Evolutionary conservation across 2,329 filamentous ascomycete species (phyloP).

Genomic region (Ophiostoma ips): DNA sequence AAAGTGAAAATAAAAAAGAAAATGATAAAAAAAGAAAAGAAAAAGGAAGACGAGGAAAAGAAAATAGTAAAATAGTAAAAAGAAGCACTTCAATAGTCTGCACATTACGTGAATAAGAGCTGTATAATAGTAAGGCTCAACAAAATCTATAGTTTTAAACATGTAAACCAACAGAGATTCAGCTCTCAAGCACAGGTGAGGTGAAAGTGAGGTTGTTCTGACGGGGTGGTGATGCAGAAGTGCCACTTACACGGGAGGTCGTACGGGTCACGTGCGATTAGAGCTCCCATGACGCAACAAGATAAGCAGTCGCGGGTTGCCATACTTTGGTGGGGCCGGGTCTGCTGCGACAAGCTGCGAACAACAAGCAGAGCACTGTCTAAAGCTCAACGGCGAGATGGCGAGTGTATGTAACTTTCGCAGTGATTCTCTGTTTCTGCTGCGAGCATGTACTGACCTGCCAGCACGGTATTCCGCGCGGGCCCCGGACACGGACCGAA

Average conservation of each 20-base stretch:
- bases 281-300: neutral
- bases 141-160: too few relatives aligned
- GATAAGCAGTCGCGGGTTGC: neutral
- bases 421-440: too few relatives aligned
- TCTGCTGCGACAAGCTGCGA: neutral
- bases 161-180: too few relatives aligned
- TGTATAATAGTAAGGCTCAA: too few relatives aligned
- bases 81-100: too few relatives aligned
- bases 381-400: neutral
- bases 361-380: neutral
- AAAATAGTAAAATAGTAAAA: too few relatives aligned
- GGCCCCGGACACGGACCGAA: slow-evolving; percentile 47
- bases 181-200: too few relatives aligned
- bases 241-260: neutral
- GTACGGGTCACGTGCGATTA: neutral
- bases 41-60: too few relatives aligned
- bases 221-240: neutral
- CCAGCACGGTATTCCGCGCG: slow-evolving; percentile 75
- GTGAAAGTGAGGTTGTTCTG: neutral
- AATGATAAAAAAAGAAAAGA: too few relatives aligned
- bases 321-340: too few relatives aligned
- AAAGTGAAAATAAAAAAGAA: too few relatives aligned
- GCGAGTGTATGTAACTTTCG: neutral
- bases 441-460: slow-evolving; percentile 7
- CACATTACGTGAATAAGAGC: too few relatives aligned